Base-by-base conservation (phyloP, 1,284 basidiomycete genomes). In the Sporisorium exsertum region DNA sequence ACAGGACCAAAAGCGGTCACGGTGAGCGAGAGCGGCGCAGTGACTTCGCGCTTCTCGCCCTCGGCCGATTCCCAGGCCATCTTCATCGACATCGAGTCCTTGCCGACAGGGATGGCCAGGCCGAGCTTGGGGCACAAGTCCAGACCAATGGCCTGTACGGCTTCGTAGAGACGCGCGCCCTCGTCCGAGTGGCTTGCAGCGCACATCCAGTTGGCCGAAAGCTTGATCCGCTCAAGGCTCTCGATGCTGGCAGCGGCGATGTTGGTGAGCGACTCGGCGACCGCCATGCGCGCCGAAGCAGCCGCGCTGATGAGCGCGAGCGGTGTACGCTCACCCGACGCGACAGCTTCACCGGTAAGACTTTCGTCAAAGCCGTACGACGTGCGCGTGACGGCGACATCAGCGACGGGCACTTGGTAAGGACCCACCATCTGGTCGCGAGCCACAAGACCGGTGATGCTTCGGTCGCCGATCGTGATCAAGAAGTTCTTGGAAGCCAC, bases 121-220 rank as follows among this genome's bases (percentile, higher is more conserved):
- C 96, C 95, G 15, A 99, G 89, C 24, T 90, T 91, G n/a, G 96
- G 95, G 86, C 97, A 99, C 13, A 99, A 88, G 70, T 97, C 94
- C 88, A 96, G 89, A 12, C 97, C 96, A 53, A 99, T 90, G 3
- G 97, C 94, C 72, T 92, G 87, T 7, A 98, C 97, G 20, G 95
- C 96, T 72, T 93, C 93, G 87, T 97, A 99, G 58, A 99, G 88
- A 22, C 90, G 91, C 1, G 92, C 91, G 29, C 96, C 96, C 85
- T 99, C 96, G 29, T 95, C 94, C 55, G 90, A 90, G 85, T 95
- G 92, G 16, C 91, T 91, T 1, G 96, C 94, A 1, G 95, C 94
- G 71, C 93, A 95, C 97, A 99, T 99, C 97, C 97, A 99, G 87
- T 99, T 99, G 59, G 96, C 96, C 77, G 93, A 95, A 20, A 99